Base-by-base conservation (phyloP, 2,329 filamentous ascomycete genomes). In the Hypomyces rosellus region DNA sequence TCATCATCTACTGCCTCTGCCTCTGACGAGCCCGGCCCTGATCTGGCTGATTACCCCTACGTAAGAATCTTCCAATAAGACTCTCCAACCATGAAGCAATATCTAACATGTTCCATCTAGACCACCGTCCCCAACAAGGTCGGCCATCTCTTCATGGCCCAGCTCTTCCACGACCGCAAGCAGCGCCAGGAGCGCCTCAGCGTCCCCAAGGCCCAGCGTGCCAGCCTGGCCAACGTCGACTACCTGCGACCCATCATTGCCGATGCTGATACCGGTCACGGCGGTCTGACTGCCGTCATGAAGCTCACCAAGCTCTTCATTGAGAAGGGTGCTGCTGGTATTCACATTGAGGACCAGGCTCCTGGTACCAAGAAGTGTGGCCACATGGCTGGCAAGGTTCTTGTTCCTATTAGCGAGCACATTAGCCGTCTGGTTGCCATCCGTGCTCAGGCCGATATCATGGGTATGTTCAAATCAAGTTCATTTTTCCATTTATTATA, bases 341-440 rank as follows among this genome's bases (percentile, higher is more conserved):
- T 99, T 64, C 93, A 99, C 73, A 96, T 99, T 61, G 93, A 99
- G 73, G 93, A 99, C 69, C 93, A 97, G 73, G 92, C 93, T 4
- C 92, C 93, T 3, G 93, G 93, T 49, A 97, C 93, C 45, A 99
- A 99, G 82, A 99, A 99, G 81, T 99, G 93, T 69, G 93, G 93
- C 56, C 93, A 97, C 74, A 97, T 97, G 93, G 93, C 93, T 58
- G 93, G 93, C 65, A 97, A 97, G 75, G 93, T 97, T 40, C 78
- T 99, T 54, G 93, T 99, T 47, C 93, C 93, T 46, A 95, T 96
- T 66, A 88, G 84, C 71, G 93, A 99, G 75, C 93, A 99, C 76
- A 96, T 97, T 74, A 97, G 96, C 76, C 86, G 93, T 49, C 79
- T 99, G 49, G 90, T 99, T 46, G 91, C 93, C 60, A 97, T 99